phyloP scores from a whole-genome alignment of 2,329 filamentous ascomycete species.

The Alternaria rosae region DNA sequence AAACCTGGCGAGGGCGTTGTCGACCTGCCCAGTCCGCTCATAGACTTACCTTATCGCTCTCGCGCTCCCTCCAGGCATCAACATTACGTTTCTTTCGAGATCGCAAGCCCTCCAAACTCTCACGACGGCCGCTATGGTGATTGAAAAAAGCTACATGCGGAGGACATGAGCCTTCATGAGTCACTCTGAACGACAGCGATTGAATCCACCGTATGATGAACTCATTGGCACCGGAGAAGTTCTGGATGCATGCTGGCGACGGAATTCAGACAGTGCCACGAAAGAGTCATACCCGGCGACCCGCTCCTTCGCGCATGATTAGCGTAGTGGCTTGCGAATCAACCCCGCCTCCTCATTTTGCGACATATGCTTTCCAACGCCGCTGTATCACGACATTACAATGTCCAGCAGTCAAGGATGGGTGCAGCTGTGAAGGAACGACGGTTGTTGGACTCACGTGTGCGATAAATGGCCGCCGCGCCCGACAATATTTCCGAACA shows the following conservation, averaged over 20 bases:
- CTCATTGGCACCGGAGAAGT: not conserved
- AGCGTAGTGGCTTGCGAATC: not conserved
- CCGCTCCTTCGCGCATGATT: slow-evolving; percentile 1
- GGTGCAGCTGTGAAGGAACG: not conserved
- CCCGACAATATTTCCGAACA: not conserved
- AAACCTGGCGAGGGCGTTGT: not conserved
- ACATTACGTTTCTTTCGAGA: not conserved
- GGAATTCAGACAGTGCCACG: not conserved
- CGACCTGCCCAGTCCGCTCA: not conserved
- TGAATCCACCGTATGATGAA: not conserved
- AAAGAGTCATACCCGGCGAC: not conserved
- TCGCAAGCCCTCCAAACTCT: not conserved
- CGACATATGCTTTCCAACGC: not conserved
- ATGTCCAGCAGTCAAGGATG: not conserved
- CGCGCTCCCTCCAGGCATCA: not conserved
- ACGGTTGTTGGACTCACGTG: not conserved
- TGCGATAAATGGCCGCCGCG: not conserved
- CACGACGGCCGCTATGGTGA: not conserved
- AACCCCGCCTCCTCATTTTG: not conserved
- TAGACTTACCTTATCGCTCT: not conserved
- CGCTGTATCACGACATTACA: not conserved
- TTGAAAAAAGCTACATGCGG: not conserved
- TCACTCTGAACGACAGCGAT: not conserved
- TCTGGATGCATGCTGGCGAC: not conserved
- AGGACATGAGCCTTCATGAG: not conserved